These are phyloP conservation scores for Candida silvatica DNA, from an alignment of 805 yeast genomes.

Conservation along the genomic window DNA sequence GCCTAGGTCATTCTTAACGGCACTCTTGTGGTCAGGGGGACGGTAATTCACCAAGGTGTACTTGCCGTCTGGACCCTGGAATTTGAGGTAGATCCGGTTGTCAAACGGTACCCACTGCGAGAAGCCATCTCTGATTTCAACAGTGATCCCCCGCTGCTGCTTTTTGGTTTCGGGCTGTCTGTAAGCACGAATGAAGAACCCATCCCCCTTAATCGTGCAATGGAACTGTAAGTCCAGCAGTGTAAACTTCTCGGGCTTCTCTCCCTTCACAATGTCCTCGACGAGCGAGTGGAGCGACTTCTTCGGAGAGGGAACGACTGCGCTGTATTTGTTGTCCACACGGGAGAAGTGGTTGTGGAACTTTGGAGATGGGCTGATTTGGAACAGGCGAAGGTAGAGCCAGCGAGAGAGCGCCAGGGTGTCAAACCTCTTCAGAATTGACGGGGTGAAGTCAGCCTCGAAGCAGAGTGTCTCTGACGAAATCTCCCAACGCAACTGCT, in stretches of 20 bases:
- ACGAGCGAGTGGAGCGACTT: not conserved
- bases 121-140: not conserved
- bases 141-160: not conserved
- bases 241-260: conserved; percentile 1
- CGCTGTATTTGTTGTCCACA: conserved; percentile 12
- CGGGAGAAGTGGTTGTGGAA: conserved; percentile 18
- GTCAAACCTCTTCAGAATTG: too few species aligned
- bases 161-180: conserved; percentile 1
- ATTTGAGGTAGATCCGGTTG: conserved; percentile 5
- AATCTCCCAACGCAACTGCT: too few species aligned
- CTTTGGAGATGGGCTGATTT: conserved; percentile 13
- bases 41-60: conserved; percentile 1
- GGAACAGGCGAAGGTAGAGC: conserved; percentile 14
- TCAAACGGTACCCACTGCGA: conserved; percentile 7
- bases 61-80: not conserved
- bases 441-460: too few species aligned
- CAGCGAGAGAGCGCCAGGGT: conserved; percentile 20
- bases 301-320: not conserved
- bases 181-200: not conserved
- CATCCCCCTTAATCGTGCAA: not conserved
- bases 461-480: too few species aligned
- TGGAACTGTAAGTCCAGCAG: conserved; percentile 5
- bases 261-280: conserved; percentile 1
- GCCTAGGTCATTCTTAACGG: not conserved
- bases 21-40: not conserved